These are phyloP conservation scores for Rhodotorula sp. DNA, from an alignment of 1,284 basidiomycete genomes.

Conservation along the genomic window DNA sequence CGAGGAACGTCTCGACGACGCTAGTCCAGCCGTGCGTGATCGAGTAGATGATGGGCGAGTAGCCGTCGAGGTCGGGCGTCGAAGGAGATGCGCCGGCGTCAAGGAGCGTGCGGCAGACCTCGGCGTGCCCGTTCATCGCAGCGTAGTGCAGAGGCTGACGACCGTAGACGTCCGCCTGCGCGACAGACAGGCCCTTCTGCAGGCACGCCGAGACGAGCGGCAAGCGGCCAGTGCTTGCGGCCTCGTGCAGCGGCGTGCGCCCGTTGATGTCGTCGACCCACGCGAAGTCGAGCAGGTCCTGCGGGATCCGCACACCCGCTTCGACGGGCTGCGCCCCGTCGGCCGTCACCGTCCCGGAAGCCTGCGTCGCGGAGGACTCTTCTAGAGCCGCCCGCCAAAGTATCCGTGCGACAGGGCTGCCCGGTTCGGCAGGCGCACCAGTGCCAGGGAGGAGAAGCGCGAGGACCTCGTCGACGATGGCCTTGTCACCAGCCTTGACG, in stretches of 20 bases:
- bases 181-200: conserved; percentile 65
- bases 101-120: conserved; percentile 75
- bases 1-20: conserved; percentile 75
- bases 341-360: neutral
- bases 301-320: conserved; percentile 55
- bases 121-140: conserved; percentile 84
- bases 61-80: conserved; percentile 86
- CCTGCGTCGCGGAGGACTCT: conserved; percentile 50
- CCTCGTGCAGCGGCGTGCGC: conserved; percentile 87
- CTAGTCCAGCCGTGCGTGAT: conserved; percentile 81
- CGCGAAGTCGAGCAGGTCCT: conserved; percentile 75
- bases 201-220: conserved; percentile 83
- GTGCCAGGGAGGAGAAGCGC: conserved; percentile 12
- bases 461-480: conserved; percentile 39
- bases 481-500: conserved; percentile 37
- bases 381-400: conserved; percentile 88
- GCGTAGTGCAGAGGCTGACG: conserved; percentile 94
- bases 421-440: conserved; percentile 12
- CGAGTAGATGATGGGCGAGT: conserved; percentile 89
- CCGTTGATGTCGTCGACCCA: conserved; percentile 98
- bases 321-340: conserved; percentile 12
- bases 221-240: conserved; percentile 77
- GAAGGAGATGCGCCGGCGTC: conserved; percentile 67
- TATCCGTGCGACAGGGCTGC: conserved; percentile 74
- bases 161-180: conserved; percentile 81